Percentiles rank a stretch among this genome's conserved stretches.
phyloP scores from a whole-genome alignment of 2,329 filamentous ascomycete species.

The Exophiala bonariae region DNA sequence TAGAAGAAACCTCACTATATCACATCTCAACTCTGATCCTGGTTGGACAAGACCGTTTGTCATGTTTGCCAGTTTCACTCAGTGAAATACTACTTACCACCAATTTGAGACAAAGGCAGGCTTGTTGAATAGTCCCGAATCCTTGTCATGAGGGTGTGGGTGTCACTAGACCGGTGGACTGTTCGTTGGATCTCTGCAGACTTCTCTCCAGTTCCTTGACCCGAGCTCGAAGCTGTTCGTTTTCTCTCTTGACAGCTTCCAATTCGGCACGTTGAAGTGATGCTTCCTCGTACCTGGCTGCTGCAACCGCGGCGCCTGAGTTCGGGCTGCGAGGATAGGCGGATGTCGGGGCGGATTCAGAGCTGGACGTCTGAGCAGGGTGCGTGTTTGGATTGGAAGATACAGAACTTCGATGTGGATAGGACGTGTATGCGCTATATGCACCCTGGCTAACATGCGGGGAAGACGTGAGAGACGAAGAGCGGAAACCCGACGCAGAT shows the following conservation, averaged over 20 bases:
- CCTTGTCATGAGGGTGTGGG: background rate
- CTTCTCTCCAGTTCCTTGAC: constrained; percentile 45
- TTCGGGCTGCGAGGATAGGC: constrained; percentile 29
- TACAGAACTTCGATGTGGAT: constrained; percentile 21
- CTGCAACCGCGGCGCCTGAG: constrained; percentile 31
- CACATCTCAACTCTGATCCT: too few relatives aligned
- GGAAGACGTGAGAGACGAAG: constrained; percentile 17
- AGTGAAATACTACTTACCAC: too few relatives aligned
- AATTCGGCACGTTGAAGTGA: constrained; percentile 43
- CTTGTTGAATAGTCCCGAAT: too few relatives aligned
- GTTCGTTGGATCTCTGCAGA: constrained; percentile 19
- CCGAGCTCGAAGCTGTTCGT: constrained; percentile 45
- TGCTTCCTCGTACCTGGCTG: constrained; percentile 44
- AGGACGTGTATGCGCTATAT: constrained; percentile 2
- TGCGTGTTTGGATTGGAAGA: constrained; percentile 11
- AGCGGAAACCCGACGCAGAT: constrained; percentile 34
- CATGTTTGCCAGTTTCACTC: too few relatives aligned
- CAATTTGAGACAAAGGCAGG: too few relatives aligned
- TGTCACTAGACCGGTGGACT: background rate
- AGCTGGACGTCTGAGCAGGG: background rate
- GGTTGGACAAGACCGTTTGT: too few relatives aligned
- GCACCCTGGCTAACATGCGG: constrained; percentile 17
- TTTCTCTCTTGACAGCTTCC: constrained; percentile 46
- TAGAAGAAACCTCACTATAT: too few relatives aligned
- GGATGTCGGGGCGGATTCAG: constrained; percentile 4